Base-by-base conservation (phyloP, 2,329 filamentous ascomycete species). In the Penicillium sp. region DNA sequence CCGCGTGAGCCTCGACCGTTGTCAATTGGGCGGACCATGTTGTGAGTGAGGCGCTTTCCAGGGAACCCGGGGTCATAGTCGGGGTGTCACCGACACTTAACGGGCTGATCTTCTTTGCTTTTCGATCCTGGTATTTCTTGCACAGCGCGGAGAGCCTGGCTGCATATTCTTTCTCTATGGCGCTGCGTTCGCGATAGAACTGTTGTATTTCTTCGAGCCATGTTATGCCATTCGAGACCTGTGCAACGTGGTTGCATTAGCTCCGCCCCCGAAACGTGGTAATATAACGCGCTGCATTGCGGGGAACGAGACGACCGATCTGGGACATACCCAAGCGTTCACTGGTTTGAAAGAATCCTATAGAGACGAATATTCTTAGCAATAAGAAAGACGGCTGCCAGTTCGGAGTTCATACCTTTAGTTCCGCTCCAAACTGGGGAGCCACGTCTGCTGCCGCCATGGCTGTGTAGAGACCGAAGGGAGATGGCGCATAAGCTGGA, bases 161-260 rank as follows among this genome's bases (percentile, higher is more conserved):
- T 68, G 91, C 90, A 75, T 99, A 98, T 74, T 99, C 96, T 78
- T 96, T 97, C 79, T 99, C 95, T 73, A 99, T 96, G 35, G 81
- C 86, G 71, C 91, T 91, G 56, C 96, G 86, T 77, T 99, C 95
- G 63, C 95, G 90, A 81, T 98, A 99, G 80, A 98, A 99, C 71
- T 91, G 88, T 75, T 99, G 91, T 62, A 99, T 90, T 69, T 99
- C 95, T 69, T 97, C 93, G 58, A 99, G 87, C 93, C 93, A 99
- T 64, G 85, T 82, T 73, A 99, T 96, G 63, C 93, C 92, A 74
- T 90, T 88, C 62, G 86, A 83, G 56, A 96, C 90, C 83, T 86
- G 68, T 59, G 50, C 54, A 45, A 64, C 44, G 41, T 55, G 24
- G 26, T 39, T 52, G 63, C 58, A 63, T 65, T 66, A 63, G 62